Base-by-base conservation (phyloP, 306 rosid species). In the Cicer judaicum region DNA sequence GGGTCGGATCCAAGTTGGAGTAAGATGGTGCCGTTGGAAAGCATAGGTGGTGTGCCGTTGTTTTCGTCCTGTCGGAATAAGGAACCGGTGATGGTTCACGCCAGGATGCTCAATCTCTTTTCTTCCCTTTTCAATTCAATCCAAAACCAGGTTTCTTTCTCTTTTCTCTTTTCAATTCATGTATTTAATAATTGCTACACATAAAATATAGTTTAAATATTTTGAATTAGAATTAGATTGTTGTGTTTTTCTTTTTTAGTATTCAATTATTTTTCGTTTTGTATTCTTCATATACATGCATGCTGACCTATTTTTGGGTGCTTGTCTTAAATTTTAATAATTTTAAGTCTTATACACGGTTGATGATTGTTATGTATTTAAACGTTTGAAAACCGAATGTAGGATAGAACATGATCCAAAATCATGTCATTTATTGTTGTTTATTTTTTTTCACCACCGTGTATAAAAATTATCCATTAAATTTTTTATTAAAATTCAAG, bases 41-140 rank as follows among this genome's bases (percentile, higher is more conserved):
- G 64, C 38, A 70, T 78, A 3, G 86, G 80, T 12, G 82, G 72
- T 76, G 56, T 75, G 64, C 43, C 83, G 11, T 68, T 89, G 65
- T 43, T 72, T 55, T 74, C 90, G 8, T 55, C 87, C 57, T 71
- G 59, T 10, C 72, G 82, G 57, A 80, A 46, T 8, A 72, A 63
- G 8, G 93, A 85, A 24, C 81, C 67, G 34, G 86, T 79, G 55
- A 87, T 87, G 98, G 92, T 90, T 70, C 89, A 88, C 53, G 85
- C 84, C 4, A 90, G 84, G 42, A 75, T 91, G 76, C 61, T 93
- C 2, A 56, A 81, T 12, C 86, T 87, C 41, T 89, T 87, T 72
- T 36, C 62, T 0, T 78, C 87, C 0, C 57, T 91, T 7, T 64
- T 48, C 83, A 16, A 41, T 11, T 77, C 83, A 1, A 74, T 91